Evolutionary conservation across 805 yeast genomes (phyloP).

Genomic region (Blastobotrys mokoenaii): DNA sequence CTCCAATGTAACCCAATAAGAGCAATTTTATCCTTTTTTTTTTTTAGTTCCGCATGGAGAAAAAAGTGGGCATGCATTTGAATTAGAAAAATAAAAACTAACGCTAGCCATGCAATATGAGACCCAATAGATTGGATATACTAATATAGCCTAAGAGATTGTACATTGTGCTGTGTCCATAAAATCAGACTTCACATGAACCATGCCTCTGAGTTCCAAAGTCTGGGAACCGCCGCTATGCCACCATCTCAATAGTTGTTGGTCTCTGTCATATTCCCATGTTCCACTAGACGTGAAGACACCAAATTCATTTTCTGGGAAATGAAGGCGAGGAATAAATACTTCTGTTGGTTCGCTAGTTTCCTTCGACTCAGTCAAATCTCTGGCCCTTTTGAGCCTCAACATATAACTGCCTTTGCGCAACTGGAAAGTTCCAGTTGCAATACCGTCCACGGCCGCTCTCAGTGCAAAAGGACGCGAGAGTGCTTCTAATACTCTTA

Average conservation of each 20-base stretch:
- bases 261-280: conserved; percentile 27
- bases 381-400: neutral
- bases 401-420: conserved; percentile 3
- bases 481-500: conserved; percentile 56
- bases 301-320: conserved; percentile 39
- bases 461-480: conserved; percentile 63
- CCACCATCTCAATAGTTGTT: conserved; percentile 60
- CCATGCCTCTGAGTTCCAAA: neutral
- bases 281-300: conserved; percentile 50
- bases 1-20: no score
- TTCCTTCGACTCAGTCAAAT: neutral
- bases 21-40: no score
- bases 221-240: conserved; percentile 29
- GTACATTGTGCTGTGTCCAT: no score
- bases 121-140: no score
- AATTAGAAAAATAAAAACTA: no score
- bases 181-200: no score
- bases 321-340: conserved; percentile 67
- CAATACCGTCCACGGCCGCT: conserved; percentile 14
- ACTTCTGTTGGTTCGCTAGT: conserved; percentile 43
- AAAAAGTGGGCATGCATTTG: no score
- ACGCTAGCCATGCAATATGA: no score
- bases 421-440: conserved; percentile 7
- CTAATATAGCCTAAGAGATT: no score
- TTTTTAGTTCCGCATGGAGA: no score